Evolutionary conservation across 371 early-diverging fungal genomes (phyloP), one percentile per base, ranked within the genome.

Genomic region (Haplosporangium sp.): DNA sequence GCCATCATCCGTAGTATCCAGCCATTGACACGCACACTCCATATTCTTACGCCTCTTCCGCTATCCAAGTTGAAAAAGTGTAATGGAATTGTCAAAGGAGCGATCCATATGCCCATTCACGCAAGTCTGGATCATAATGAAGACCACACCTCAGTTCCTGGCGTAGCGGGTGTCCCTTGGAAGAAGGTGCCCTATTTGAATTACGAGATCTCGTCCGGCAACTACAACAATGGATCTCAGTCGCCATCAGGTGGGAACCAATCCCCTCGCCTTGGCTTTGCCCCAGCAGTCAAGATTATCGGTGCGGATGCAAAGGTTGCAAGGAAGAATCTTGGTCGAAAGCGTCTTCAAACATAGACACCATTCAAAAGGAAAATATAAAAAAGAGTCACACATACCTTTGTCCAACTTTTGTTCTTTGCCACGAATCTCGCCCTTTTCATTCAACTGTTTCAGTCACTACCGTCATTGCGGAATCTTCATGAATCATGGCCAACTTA

Each of bases 1-100:
- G 95, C 88, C 3, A 74, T 94, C 40, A 85, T 95, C 51, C 89
- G 95, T 21, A 83, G 90, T 0, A 90, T 94, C 59, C 93, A 94
- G 72, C 88, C 87, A 14, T 63, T 79, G 13, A 74, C 74, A 6
- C 87, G 86, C 53, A 74, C 83, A 18, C 82, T 93, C 11, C 84
- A 91, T 55, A 64, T 94, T n/a, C 46, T 91, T 16, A 89, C 93
- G 6, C 92, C 94, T 0, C 69, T 93, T 4, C 84, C 90, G 0
- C 56, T 51, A 1, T 67, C 77, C 11, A 79, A 68, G 13, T 62
- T 94, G 20, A 57, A 80, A 21, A 76, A 86, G 51, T 92, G 91
- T 11, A 89, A 90, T 57, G 80, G 84, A 14, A 61, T 95, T 21
- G 86, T 92, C 0, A 87, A 90, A 40, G 91, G 90, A 0, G 80